A percentile compares a stretch with the other conserved stretches of the same genome.
Conservation (phyloP, 768 basidiomycete genomes). For the Leccinum variicolor region DNA sequence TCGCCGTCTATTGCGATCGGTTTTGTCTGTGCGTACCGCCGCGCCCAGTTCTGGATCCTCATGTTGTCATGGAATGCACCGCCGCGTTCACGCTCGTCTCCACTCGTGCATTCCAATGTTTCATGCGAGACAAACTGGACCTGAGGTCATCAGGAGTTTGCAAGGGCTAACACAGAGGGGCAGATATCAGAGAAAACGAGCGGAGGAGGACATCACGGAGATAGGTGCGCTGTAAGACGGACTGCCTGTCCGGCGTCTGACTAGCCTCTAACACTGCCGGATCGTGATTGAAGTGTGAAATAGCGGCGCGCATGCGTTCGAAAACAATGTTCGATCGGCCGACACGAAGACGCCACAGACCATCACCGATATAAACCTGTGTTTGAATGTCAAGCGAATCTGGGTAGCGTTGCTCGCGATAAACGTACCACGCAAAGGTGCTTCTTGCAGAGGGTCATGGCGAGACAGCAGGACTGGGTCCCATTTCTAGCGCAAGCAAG, state of each 20-base stretch:
- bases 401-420: slow-evolving; percentile 47
- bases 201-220: slow-evolving; percentile 69
- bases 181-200: slow-evolving; percentile 40
- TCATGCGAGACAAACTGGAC: slow-evolving; percentile 36
- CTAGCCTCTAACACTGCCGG: slow-evolving; percentile 39
- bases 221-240: slow-evolving; percentile 64
- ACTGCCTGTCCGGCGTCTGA: slow-evolving; percentile 38
- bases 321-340: slow-evolving; percentile 64
- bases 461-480: slow-evolving; percentile 64
- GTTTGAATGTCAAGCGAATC: slow-evolving; percentile 56
- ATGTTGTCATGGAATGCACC: slow-evolving; percentile 70
- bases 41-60: slow-evolving; percentile 79
- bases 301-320: slow-evolving; percentile 67
- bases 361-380: slow-evolving; percentile 41
- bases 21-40: slow-evolving; percentile 53
- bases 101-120: slow-evolving; percentile 36
- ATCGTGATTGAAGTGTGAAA: slow-evolving; percentile 54
- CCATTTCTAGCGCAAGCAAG: slow-evolving; percentile 53
- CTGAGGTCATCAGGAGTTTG: slow-evolving; percentile 36
- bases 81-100: slow-evolving; percentile 20
- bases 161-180: slow-evolving; percentile 28
- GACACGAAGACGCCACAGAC: slow-evolving; percentile 67
- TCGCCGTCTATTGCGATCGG: slow-evolving; percentile 77
- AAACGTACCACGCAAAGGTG: slow-evolving; percentile 52
- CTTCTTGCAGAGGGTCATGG: slow-evolving; percentile 57